phyloP scores from a whole-genome alignment of 2,329 filamentous ascomycete genomes.

The Colletotrichum simmondsii region DNA sequence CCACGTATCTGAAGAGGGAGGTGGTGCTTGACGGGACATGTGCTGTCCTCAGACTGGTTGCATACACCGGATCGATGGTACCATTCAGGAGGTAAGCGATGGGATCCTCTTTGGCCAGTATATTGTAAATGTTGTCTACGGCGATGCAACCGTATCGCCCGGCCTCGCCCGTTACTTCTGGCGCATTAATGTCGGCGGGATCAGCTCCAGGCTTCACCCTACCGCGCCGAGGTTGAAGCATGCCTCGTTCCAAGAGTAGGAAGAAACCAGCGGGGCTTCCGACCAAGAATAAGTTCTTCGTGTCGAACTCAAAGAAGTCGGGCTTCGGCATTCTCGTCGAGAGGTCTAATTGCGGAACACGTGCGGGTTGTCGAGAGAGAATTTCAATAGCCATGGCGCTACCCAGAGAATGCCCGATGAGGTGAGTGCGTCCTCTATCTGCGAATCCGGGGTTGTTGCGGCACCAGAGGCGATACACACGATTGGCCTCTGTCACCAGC shows the following conservation, averaged over 20 bases:
- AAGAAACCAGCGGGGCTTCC: constrained; percentile 96
- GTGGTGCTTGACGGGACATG: constrained; percentile 80
- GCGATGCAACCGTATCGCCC: constrained; percentile 90
- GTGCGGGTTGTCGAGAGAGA: constrained; percentile 87
- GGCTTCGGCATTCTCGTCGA: constrained; percentile 53
- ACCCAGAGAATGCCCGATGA: constrained; percentile 93
- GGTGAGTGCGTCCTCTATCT: constrained; percentile 83
- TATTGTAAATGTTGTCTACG: constrained; percentile 96
- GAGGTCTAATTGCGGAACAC: constrained; percentile 64
- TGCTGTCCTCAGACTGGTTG: constrained; percentile 79
- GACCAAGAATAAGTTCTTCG: constrained; percentile 86
- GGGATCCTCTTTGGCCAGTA: constrained; percentile 77
- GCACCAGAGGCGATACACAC: constrained; percentile 96
- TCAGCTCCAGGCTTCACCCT: constrained; percentile 81
- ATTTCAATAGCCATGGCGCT: constrained; percentile 96
- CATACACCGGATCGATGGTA: constrained; percentile 84
- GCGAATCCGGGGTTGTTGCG: constrained; percentile 90
- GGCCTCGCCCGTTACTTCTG: constrained; percentile 77
- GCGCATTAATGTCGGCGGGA: constrained; percentile 65
- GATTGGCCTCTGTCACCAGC: constrained; percentile 89
- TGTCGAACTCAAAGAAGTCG: constrained; percentile 89
- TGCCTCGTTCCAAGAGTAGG: constrained; percentile 80
- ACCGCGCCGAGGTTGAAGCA: constrained; percentile 80
- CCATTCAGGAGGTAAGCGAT: constrained; percentile 95
- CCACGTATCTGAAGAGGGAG: constrained; percentile 73